Conservation (phyloP, 441 rosid species). For the Adansonia gregorii region DNA sequence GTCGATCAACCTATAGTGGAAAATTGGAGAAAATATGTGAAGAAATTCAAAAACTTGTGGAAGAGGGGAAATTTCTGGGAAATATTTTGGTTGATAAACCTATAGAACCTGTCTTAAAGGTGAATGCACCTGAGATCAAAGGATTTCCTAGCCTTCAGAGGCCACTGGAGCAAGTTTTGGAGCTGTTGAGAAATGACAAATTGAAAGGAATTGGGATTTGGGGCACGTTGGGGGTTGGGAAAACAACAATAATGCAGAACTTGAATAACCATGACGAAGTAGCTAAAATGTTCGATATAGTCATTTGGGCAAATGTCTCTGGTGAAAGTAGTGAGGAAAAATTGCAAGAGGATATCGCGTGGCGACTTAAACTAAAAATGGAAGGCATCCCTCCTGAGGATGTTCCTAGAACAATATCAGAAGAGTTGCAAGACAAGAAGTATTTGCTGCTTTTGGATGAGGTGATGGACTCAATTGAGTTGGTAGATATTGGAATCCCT, state of each 20-base stretch:
- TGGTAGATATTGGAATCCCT: slow-evolving; percentile 30
- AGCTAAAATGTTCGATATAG: slow-evolving; percentile 33
- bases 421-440: slow-evolving; percentile 30
- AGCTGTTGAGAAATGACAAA: slow-evolving; percentile 20
- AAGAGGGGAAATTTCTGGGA: slow-evolving; percentile 18
- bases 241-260: slow-evolving; percentile 41
- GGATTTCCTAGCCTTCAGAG: slow-evolving; percentile 20
- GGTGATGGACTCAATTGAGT: slow-evolving; percentile 29
- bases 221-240: slow-evolving; percentile 43
- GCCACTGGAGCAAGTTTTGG: slow-evolving; percentile 20
- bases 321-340: slow-evolving; percentile 27
- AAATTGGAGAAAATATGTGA: not conserved
- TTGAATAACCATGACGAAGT: slow-evolving; percentile 31
- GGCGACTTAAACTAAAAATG: slow-evolving; percentile 27
- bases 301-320: slow-evolving; percentile 31
- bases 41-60: slow-evolving; percentile 17
- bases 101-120: slow-evolving; percentile 22
- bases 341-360: slow-evolving; percentile 29
- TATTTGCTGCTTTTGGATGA: slow-evolving; percentile 47
- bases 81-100: slow-evolving; percentile 29
- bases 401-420: slow-evolving; percentile 28
- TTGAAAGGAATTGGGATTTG: slow-evolving; percentile 36
- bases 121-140: slow-evolving; percentile 29
- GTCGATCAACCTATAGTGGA: slow-evolving; percentile 12
- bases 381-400: slow-evolving; percentile 10